Percentiles rank a stretch among this genome's conserved stretches.
Evolutionary conservation across 805 yeast species (phyloP).

Genomic region (Lachancea mirantina): DNA sequence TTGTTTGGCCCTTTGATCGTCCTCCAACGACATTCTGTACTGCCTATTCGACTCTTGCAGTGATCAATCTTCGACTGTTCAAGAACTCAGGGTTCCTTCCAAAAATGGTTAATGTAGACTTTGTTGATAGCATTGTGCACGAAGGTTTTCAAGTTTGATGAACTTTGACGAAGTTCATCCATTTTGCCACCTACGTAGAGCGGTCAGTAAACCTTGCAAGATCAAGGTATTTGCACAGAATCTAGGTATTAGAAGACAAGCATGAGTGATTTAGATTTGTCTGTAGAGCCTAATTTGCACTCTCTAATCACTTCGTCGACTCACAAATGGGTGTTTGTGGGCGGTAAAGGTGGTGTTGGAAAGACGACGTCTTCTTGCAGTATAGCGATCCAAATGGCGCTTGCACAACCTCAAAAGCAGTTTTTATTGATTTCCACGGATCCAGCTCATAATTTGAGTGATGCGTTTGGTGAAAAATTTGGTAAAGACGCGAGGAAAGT

Average conservation of each 20-base stretch:
- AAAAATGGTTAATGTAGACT: no score
- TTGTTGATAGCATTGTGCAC: no score
- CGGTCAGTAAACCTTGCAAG: no score
- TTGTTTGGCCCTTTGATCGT: slow-evolving; percentile 46
- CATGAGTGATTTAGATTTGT: slow-evolving; percentile 46
- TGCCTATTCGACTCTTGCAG: neutral
- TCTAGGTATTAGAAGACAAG: no score
- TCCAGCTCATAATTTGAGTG: slow-evolving; percentile 96
- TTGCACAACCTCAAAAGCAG: slow-evolving; percentile 68
- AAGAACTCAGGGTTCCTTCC: no score
- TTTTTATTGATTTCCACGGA: slow-evolving; percentile 91
- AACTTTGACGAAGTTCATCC: no score
- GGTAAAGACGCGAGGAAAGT: slow-evolving; percentile 95
- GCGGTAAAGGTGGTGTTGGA: slow-evolving; percentile 99
- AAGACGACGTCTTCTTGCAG: slow-evolving; percentile 97
- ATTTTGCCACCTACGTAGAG: no score
- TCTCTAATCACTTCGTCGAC: slow-evolving; percentile 59
- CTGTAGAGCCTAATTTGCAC: slow-evolving; percentile 64
- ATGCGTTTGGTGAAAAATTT: slow-evolving; percentile 97
- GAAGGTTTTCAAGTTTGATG: no score
- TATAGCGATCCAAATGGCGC: slow-evolving; percentile 87
- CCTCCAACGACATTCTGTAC: slow-evolving; percentile 28
- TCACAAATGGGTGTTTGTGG: slow-evolving; percentile 94
- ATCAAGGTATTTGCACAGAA: no score
- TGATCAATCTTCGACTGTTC: neutral